Evolutionary conservation across 2,329 filamentous ascomycete species (phyloP), one percentile per base, ranked within the genome.

Genomic region (Fusarium bulbicola): DNA sequence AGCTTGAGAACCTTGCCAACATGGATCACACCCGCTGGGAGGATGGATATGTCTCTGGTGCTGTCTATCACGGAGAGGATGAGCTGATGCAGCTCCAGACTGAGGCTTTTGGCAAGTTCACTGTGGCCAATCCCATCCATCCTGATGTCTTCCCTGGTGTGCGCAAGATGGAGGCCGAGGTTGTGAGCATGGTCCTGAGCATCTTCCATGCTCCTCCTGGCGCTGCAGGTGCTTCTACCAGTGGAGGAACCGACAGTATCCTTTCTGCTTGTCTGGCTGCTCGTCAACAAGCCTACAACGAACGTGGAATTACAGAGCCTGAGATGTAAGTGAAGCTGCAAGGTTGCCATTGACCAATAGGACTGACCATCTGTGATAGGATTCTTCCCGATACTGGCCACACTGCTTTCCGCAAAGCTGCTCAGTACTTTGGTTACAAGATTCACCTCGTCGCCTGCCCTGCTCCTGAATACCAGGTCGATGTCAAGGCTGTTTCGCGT

Each of bases 1-100:
- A 98, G 85, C 88, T 99, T 70, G 89, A 92, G 68, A 89, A 90
- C 74, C 86, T 99, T 74, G 91, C 92, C 21, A 91, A 88, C 54
- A 93, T 99, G 93, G 92, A 98, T 78, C 96, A 98, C 83, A 97
- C 95, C 5, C 90, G 93, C 73, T 99, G 96, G 96, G 96, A 99
- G 83, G 95, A 98, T 81, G 96, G 96, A 14, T 92, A 90, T 73
- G 96, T 99, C 61, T 97, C 93, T 46, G 96, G 96, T 36, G 95
- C 96, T 34, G 96, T 99, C 39, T 99, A 99, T 80, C 95, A 98
- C 80, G 96, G 96, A 73, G 96, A 96, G 59, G 89, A 93, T 43
- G 91, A 92, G 49, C 84, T 99, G 76, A 84, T 96, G 68, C 90
- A 92, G 79, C 86, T 99, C 43, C 96, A 99, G 85, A 93, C 93